Evolutionary conservation across 441 rosid species (phyloP).

Genomic region (Eutrema salsugineum): DNA sequence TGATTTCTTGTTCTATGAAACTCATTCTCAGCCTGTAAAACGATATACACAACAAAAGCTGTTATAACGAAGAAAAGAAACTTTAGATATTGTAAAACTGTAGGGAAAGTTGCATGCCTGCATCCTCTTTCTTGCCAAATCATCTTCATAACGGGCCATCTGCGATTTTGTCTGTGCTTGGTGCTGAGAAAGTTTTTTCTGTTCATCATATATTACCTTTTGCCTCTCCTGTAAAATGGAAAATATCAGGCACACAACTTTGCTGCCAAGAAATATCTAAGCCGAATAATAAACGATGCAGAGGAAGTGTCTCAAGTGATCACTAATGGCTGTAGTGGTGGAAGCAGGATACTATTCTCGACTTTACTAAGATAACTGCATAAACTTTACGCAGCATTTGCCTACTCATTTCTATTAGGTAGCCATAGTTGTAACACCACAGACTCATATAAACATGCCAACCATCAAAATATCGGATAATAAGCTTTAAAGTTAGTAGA

Average conservation of each 20-base stretch:
- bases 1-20: conserved; percentile 82
- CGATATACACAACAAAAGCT: conserved; percentile 6
- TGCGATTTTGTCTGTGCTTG: conserved; percentile 96
- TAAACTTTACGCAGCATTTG: background rate
- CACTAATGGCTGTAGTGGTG: background rate
- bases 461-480: background rate
- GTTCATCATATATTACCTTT: conserved; percentile 90
- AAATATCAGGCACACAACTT: conserved; percentile 15
- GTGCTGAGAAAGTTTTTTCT: conserved; percentile 81
- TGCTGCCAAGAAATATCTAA: background rate
- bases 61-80: conserved; percentile 1
- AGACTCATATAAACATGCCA: background rate
- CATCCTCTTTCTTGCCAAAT: conserved; percentile 95
- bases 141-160: conserved; percentile 95
- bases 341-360: background rate
- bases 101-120: conserved; percentile 54
- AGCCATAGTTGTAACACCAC: background rate
- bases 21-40: conserved; percentile 85
- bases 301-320: background rate
- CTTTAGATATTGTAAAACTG: background rate
- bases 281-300: conserved; percentile 19
- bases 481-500: background rate
- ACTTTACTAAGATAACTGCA: background rate
- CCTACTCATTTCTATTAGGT: background rate
- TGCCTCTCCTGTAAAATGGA: conserved; percentile 74